phyloP scores from a whole-genome alignment of 1,284 basidiomycete genomes.

The Ustilago trichophora region DNA sequence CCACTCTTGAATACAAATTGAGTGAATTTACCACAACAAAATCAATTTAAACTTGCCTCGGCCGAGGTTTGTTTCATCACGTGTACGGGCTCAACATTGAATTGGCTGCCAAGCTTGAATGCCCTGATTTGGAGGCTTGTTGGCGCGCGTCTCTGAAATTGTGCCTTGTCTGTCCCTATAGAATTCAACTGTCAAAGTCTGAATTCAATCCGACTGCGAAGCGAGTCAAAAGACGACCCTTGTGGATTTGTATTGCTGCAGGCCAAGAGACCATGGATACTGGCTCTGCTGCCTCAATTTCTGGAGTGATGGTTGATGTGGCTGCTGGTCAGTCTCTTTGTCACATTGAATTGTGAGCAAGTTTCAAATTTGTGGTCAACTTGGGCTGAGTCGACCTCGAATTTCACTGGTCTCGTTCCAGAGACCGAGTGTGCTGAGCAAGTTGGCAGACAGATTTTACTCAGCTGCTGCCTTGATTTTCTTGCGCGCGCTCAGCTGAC shows the following conservation, averaged over 20 bases:
- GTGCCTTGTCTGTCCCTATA: too few species aligned
- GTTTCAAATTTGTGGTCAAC: neutral
- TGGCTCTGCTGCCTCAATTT: constrained; percentile 1
- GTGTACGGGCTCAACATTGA: neutral
- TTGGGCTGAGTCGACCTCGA: too few species aligned
- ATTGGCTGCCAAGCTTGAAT: too few species aligned
- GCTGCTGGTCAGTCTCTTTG: neutral
- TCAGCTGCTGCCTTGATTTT: too few species aligned
- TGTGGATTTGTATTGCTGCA: neutral
- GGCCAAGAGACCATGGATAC: neutral
- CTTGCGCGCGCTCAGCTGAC: too few species aligned
- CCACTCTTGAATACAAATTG: neutral
- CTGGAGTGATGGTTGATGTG: neutral
- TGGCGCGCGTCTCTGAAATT: too few species aligned
- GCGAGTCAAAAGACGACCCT: too few species aligned
- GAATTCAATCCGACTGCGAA: too few species aligned
- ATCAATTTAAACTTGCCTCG: neutral
- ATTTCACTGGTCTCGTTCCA: too few species aligned
- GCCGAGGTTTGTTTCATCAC: neutral
- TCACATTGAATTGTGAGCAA: neutral
- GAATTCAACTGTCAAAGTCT: too few species aligned
- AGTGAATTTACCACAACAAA: neutral
- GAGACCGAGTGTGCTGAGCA: constrained; percentile 3
- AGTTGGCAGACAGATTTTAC: too few species aligned
- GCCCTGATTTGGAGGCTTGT: too few species aligned